Conservation (phyloP, 116 monocot genomes). For the Trichopus zeylanicus region DNA sequence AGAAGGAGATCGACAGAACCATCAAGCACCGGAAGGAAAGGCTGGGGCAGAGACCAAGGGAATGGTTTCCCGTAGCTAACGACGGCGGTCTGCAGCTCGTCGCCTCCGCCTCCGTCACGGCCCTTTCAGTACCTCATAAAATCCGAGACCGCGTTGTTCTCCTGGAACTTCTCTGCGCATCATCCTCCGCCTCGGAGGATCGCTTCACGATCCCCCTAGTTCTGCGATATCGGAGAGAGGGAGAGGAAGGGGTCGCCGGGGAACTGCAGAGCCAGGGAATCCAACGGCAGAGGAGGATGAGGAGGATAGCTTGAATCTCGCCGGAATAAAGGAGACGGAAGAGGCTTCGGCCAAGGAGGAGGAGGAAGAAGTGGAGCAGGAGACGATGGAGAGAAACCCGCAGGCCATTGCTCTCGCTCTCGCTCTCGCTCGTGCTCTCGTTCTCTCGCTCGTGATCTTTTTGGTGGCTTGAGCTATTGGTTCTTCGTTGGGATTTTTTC, state of each 20-base stretch:
- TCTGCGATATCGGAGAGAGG: not conserved
- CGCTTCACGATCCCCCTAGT: not conserved
- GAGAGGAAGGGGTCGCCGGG: not conserved
- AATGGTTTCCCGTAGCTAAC: constrained; percentile 66
- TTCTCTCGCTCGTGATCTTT: not conserved
- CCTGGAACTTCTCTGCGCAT: constrained; percentile 28
- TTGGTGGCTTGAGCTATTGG: not conserved
- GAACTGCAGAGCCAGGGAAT: not conserved
- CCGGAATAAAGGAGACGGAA: not conserved
- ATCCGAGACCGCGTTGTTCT: constrained; percentile 52
- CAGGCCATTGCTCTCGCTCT: constrained; percentile 9
- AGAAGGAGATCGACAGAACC: not conserved
- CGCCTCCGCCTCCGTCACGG: constrained; percentile 13
- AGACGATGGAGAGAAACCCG: constrained; percentile 9
- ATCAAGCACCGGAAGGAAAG: constrained; percentile 53
- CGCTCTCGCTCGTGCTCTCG: not conserved
- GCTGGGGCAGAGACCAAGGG: constrained; percentile 70
- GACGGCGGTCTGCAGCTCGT: constrained; percentile 77
- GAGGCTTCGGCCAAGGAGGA: not conserved
- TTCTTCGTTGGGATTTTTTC: no score
- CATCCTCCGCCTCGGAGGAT: constrained; percentile 2
- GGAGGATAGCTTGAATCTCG: not conserved
- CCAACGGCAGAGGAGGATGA: not conserved
- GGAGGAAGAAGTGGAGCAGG: constrained; percentile 3
- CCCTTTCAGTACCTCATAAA: constrained; percentile 61